Evolutionary conservation across 2,329 filamentous ascomycete species (phyloP).

Genomic region (Whalleya microplaca): DNA sequence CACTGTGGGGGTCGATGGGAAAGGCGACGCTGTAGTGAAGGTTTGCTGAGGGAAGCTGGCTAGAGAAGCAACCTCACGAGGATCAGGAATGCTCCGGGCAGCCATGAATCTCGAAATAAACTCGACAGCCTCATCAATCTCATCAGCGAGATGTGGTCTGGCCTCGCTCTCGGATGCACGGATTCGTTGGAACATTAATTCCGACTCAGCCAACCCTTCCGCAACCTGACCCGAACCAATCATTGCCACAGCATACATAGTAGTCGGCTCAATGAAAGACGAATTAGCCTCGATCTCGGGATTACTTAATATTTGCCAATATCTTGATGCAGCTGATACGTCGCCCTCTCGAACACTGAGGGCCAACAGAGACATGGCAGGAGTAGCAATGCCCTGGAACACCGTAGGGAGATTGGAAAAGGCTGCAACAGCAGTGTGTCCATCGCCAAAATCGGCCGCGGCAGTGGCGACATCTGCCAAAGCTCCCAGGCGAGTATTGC

Average conservation of each 20-base stretch:
- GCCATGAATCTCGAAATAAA: slow-evolving; percentile 66
- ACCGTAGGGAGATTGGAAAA: slow-evolving; percentile 62
- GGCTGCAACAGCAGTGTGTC: slow-evolving; percentile 67
- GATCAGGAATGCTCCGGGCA: slow-evolving; percentile 56
- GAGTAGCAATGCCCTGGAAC: slow-evolving; percentile 53
- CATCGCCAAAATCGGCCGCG: slow-evolving; percentile 80
- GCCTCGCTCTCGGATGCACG: slow-evolving; percentile 59
- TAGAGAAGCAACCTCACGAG: slow-evolving; percentile 56
- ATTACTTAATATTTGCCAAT: slow-evolving; percentile 76
- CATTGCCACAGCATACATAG: slow-evolving; percentile 88
- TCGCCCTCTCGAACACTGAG: slow-evolving; percentile 84
- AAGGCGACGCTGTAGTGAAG: slow-evolving; percentile 53
- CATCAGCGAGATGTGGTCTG: slow-evolving; percentile 66
- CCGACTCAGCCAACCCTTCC: slow-evolving; percentile 78
- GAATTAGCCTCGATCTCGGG: slow-evolving; percentile 62
- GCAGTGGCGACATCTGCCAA: slow-evolving; percentile 75
- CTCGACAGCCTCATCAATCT: slow-evolving; percentile 85
- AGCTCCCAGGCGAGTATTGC: slow-evolving; percentile 60
- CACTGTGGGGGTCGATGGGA: slow-evolving; percentile 57
- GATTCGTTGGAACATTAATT: slow-evolving; percentile 86
- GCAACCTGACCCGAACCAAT: slow-evolving; percentile 83
- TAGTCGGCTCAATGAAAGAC: slow-evolving; percentile 80
- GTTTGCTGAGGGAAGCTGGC: slow-evolving; percentile 51
- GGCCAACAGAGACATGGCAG: slow-evolving; percentile 81
- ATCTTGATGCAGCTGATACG: slow-evolving; percentile 74